Evolutionary conservation across 1,284 basidiomycete species (phyloP), one percentile per base, ranked within the genome.

Genomic region (Earliella scabrosa): DNA sequence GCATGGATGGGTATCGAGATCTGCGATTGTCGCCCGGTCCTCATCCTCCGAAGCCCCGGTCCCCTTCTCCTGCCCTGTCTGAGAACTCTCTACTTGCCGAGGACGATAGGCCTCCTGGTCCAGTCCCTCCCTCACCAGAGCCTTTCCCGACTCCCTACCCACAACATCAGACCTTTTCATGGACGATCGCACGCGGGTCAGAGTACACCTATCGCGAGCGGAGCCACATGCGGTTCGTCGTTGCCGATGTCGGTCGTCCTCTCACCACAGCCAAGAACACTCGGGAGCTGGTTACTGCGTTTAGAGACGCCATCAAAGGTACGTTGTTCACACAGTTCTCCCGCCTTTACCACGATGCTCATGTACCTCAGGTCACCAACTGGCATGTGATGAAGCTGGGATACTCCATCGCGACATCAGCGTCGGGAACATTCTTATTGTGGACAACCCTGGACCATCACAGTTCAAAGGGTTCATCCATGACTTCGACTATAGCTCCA

Each of bases 341-440:
- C n/a, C n/a, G n/a, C n/a, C n/a, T n/a, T n/a, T 24, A 4, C 6
- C 21, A 24, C 13, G 10, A 10, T 31, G 4, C 32, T 26, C 9
- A n/a, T 27, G 23, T 13, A 14, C 18, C 14, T 14, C 16, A 59
- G 58, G 58, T 13, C 58, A 59, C 29, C 27, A 16, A 14, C 13
- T 27, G 2, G 46, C 47, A 13, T 38, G 34, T 24, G 45, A 56
- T 9, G 11, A 16, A 10, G 51, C 34, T 1, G 49, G 54, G 2
- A 26, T 64, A 1, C 11, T 60, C 10, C 60, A 64, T 21, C 48
- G 60, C 3, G 63, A 64, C 23, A 44, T 64, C 32, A 62, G 63
- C 31, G 39, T 45, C 11, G 54, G 54, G 21, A 62, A 64, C 26
- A 54, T 62, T 7, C 38, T 62, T 18, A 58, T 64, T 16, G 52